Base-by-base conservation (phyloP, 164 flowering plant species). In the Annona squamosa region DNA sequence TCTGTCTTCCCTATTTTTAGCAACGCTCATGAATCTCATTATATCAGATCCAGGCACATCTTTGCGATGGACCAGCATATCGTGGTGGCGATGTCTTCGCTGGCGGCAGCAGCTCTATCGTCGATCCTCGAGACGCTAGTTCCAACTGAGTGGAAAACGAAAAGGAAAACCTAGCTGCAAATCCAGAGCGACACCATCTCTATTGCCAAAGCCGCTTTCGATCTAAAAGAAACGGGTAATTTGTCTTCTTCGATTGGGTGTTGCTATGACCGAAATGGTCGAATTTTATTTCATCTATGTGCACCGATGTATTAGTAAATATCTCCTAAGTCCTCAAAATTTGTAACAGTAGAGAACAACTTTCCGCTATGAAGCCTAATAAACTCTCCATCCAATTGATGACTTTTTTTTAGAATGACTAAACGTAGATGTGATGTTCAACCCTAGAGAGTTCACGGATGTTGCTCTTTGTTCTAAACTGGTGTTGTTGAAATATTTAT, bases 11-110 rank as follows among this genome's bases (percentile, higher is more conserved):
- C 37, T 1, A 26, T 26, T 26, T 26, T 26, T 26, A 75, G 89
- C 85, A 71, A 92, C 98, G 63, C 87, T 94, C 79, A 94, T 94
- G 98, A 97, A 94, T 92, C 94, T 94, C 77, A 94, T 94, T 52
- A 88, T 97, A 2, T 79, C 98, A 48, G 97, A 94, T 76, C 90
- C 94, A 2, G n/a, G 90, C 16, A 9, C 94, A 3, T 73, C 82
- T 45, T 64, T 87, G 13, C 65, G 86, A 1, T 37, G 87, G 46
- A 65, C 86, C 13, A 68, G 88, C 4, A 59, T 80, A 46, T 2
- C 84, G 46, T 26, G 79, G 16, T 65, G 12, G 70, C 82, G 48
- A 72, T 82, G 44, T 41, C 79, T n/a, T 63, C 85, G 44, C 42
- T 80, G 65, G 74, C 84, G 7, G 73, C 82, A 6, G 90, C 88